phyloP scores from a whole-genome alignment of 2,329 filamentous ascomycete species.

The Nemania serpens region DNA sequence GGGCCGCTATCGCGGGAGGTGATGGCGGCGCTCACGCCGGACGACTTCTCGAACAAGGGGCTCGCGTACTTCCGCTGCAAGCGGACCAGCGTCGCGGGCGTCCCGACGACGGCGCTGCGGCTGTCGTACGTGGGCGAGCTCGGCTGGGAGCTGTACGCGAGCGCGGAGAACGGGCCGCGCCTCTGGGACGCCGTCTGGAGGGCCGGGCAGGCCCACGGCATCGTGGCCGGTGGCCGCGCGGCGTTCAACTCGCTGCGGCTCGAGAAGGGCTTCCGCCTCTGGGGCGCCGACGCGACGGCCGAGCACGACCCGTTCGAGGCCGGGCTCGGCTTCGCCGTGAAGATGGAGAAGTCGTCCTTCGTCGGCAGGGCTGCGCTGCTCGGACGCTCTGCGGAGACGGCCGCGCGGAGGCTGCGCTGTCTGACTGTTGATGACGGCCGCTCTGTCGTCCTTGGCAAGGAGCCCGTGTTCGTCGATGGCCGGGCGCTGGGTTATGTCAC shows the following conservation, averaged over 20 bases:
- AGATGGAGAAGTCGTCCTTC: constrained; percentile 26
- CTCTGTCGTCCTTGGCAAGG: constrained; percentile 27
- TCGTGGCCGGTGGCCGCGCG: constrained; percentile 24
- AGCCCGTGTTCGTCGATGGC: constrained; percentile 26
- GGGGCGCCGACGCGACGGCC: constrained; percentile 27
- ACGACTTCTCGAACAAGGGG: constrained; percentile 28
- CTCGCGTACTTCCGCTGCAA: constrained; percentile 27
- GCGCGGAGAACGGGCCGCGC: constrained; percentile 25
- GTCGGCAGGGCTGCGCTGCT: constrained; percentile 25
- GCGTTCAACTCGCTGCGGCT: constrained; percentile 28
- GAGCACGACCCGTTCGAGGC: constrained; percentile 29
- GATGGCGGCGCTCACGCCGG: constrained; percentile 10
- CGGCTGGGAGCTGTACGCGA: constrained; percentile 29
- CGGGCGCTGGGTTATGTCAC: constrained; percentile 23
- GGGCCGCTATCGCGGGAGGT: constrained; percentile 24
- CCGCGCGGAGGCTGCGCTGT: constrained; percentile 8
- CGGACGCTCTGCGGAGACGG: constrained; percentile 18
- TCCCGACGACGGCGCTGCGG: constrained; percentile 23
- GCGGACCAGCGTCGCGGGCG: constrained; percentile 24
- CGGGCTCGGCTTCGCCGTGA: constrained; percentile 27
- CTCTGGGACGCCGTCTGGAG: constrained; percentile 28
- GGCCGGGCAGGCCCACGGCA: constrained; percentile 23
- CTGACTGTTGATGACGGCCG: constrained; percentile 25
- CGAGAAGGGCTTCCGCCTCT: constrained; percentile 27
- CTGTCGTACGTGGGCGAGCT: constrained; percentile 26